Evolutionary conservation across 176 grass and related monocot species (phyloP).

Genomic region (Panicum miliaceum): DNA sequence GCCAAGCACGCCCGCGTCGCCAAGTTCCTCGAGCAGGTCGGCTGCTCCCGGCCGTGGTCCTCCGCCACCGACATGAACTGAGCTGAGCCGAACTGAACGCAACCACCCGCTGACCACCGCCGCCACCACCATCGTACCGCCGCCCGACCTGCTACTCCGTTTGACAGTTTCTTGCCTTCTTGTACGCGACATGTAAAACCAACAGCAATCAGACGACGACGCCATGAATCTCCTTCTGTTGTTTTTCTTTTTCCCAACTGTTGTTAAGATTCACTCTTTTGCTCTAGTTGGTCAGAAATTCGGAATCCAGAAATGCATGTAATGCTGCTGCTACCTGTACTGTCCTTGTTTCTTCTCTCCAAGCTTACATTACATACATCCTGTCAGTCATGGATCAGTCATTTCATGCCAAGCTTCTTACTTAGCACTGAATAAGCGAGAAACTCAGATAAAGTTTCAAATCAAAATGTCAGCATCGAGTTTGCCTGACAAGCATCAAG

Average conservation of each 20-base stretch:
- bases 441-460: neutral
- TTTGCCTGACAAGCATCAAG: neutral
- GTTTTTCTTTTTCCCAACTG: slow-evolving; percentile 1
- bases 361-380: neutral
- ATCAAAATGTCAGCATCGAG: neutral
- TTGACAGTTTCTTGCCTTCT: neutral
- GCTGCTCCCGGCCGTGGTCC: slow-evolving; percentile 39
- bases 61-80: slow-evolving; percentile 58
- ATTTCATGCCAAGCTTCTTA: neutral
- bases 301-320: slow-evolving; percentile 15
- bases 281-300: neutral
- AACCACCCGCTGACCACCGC: slow-evolving; percentile 32
- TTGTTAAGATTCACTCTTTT: slow-evolving; percentile 21
- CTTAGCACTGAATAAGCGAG: slow-evolving; percentile 34
- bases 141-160: neutral
- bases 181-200: slow-evolving; percentile 21
- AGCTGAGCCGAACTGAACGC: neutral
- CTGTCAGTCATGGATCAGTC: neutral
- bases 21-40: slow-evolving; percentile 79
- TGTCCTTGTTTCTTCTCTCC: neutral
- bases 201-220: neutral
- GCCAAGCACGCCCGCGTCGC: slow-evolving; percentile 78
- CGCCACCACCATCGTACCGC: neutral
- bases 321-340: neutral
- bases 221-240: slow-evolving; percentile 7